Conservation (phyloP, 176 grass and related monocot species). For the Phyllostachys edulis region DNA sequence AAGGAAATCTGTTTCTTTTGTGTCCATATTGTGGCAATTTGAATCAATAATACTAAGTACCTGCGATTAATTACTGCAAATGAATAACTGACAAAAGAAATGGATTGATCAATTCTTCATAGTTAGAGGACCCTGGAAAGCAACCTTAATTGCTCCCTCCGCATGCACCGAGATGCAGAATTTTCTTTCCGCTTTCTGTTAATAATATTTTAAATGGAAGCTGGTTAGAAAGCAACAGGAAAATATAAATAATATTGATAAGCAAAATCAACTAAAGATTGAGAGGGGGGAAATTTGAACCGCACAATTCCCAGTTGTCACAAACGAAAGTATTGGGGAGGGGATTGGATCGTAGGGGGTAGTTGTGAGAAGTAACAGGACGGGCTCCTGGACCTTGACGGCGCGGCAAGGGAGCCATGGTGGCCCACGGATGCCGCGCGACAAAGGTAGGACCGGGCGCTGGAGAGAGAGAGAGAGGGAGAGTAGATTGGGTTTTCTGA, state of each 20-base stretch:
- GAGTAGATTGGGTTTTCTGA: too few relatives aligned
- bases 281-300: neutral
- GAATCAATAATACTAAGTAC: slow-evolving; percentile 88
- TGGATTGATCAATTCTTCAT: slow-evolving; percentile 18
- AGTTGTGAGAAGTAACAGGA: too few relatives aligned
- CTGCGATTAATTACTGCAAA: slow-evolving; percentile 53
- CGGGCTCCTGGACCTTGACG: too few relatives aligned
- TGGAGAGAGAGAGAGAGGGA: too few relatives aligned
- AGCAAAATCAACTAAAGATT: slow-evolving; percentile 16
- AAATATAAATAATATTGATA: slow-evolving; percentile 1
- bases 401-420: too few relatives aligned
- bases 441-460: too few relatives aligned
- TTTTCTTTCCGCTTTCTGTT: slow-evolving; percentile 86
- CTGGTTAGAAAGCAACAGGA: slow-evolving; percentile 16
- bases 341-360: too few relatives aligned
- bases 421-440: too few relatives aligned
- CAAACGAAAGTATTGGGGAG: too few relatives aligned
- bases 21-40: slow-evolving; percentile 75
- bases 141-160: slow-evolving; percentile 95
- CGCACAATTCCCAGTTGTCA: neutral
- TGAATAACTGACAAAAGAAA: slow-evolving; percentile 34
- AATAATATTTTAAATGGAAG: slow-evolving; percentile 28
- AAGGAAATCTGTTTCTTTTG: slow-evolving; percentile 58
- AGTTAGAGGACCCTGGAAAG: slow-evolving; percentile 8
- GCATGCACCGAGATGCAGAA: slow-evolving; percentile 77